A percentile compares a stretch with the other conserved stretches of the same genome.
These are phyloP conservation scores for Stromatinia cepivora DNA, from an alignment of 2,329 filamentous ascomycete species.

Conservation along the genomic window DNA sequence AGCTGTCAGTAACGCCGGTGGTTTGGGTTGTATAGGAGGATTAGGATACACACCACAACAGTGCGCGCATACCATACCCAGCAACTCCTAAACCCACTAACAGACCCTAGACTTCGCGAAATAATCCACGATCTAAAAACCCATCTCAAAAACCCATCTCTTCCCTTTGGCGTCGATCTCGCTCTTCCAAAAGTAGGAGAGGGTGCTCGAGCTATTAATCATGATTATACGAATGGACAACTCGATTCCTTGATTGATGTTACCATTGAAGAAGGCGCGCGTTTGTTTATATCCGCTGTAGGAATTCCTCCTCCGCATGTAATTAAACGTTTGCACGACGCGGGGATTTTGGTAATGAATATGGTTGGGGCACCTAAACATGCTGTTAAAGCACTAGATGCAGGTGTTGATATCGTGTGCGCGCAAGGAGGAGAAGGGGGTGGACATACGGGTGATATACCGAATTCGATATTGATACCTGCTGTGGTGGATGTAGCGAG, in stretches of 20 bases:
- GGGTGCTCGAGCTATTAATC: constrained; percentile 82
- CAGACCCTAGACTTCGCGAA: constrained; percentile 55
- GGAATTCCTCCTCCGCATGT: constrained; percentile 76
- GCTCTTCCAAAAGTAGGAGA: constrained; percentile 88
- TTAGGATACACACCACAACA: constrained; percentile 66
- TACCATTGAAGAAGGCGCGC: constrained; percentile 79
- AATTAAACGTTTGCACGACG: constrained; percentile 74
- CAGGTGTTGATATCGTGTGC: constrained; percentile 87
- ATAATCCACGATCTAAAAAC: constrained; percentile 87
- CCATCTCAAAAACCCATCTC: constrained; percentile 61
- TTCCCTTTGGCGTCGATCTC: constrained; percentile 90
- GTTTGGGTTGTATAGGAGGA: constrained; percentile 71
- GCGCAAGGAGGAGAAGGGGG: constrained; percentile 92
- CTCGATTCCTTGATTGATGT: constrained; percentile 87
- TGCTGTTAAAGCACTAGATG: constrained; percentile 81
- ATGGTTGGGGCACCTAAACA: constrained; percentile 96
- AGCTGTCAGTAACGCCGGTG: constrained; percentile 77
- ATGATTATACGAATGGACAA: constrained; percentile 90
- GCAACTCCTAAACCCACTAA: not conserved
- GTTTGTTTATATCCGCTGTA: constrained; percentile 83
- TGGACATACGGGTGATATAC: constrained; percentile 86
- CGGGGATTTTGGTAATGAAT: constrained; percentile 88
- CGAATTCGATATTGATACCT: constrained; percentile 83
- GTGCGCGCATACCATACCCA: not conserved
- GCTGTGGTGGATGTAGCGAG: constrained; percentile 81